Conservation (phyloP, 169 alveolate species). For the Plasmodium billcollinsi region DNA sequence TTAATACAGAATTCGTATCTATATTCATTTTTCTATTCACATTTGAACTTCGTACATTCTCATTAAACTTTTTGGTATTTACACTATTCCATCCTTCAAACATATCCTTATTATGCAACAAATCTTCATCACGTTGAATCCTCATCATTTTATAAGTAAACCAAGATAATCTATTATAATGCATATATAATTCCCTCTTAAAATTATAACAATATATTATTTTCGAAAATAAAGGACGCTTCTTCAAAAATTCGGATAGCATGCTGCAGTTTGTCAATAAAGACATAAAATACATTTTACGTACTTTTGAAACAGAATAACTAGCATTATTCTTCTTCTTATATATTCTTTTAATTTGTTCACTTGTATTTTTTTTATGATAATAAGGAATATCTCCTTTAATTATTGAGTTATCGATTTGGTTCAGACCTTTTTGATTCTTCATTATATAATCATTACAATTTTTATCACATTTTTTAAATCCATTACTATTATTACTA, state of each 20-base stretch:
- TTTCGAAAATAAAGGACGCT: not conserved
- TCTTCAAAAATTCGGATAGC: not conserved
- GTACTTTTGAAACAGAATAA: not conserved
- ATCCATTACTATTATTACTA: not conserved
- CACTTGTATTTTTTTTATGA: too few relatives aligned
- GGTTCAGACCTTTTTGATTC: too few relatives aligned
- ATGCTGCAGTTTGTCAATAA: constrained; percentile 27
- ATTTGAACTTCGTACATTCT: too few relatives aligned
- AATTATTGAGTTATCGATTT: not conserved
- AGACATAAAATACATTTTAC: not conserved
- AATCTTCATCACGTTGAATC: too few relatives aligned
- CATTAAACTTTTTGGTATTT: too few relatives aligned
- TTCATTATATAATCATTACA: not conserved
- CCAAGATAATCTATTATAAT: not conserved
- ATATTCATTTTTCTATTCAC: too few relatives aligned
- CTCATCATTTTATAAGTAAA: too few relatives aligned
- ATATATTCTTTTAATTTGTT: constrained; percentile 29
- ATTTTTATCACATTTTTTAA: too few relatives aligned
- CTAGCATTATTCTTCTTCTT: constrained; percentile 26
- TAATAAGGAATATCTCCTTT: too few relatives aligned
- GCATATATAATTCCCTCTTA: not conserved
- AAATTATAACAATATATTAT: constrained; percentile 37
- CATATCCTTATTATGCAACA: too few relatives aligned
- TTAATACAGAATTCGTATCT: too few relatives aligned
- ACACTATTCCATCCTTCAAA: too few relatives aligned